Conservation (phyloP, 345 rosid genomes). For the Corchorus capsularis region DNA sequence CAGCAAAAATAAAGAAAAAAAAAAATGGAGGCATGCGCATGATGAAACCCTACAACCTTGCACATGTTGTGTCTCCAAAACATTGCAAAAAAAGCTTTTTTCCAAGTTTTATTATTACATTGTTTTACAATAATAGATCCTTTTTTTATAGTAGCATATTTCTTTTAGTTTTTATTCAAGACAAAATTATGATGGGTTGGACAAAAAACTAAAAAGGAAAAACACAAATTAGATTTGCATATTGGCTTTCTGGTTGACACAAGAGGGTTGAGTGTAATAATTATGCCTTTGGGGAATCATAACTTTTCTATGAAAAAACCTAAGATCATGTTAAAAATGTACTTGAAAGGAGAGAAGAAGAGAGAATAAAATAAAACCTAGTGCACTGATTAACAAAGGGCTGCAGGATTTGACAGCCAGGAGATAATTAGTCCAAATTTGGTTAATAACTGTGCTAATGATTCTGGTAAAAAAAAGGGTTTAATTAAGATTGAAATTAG, state of each 20-base stretch:
- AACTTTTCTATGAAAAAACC: constrained; percentile 16
- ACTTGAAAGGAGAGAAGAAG: constrained; percentile 14
- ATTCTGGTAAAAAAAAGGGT: constrained; percentile 23
- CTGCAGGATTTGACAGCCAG: constrained; percentile 16
- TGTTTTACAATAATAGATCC: background rate
- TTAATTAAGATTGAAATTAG: background rate
- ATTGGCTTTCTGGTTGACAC: constrained; percentile 30
- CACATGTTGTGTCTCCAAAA: constrained; percentile 45
- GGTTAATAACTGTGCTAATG: constrained; percentile 30
- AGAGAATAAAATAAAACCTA: background rate
- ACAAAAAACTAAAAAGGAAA: constrained; percentile 19
- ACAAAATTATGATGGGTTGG: constrained; percentile 26
- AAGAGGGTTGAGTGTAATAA: constrained; percentile 26
- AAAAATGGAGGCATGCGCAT: constrained; percentile 21
- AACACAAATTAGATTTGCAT: constrained; percentile 16
- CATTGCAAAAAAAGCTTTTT: constrained; percentile 8
- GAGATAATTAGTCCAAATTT: constrained; percentile 7
- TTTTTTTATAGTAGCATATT: background rate
- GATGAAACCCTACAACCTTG: constrained; percentile 26
- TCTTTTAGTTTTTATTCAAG: constrained; percentile 18
- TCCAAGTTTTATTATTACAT: background rate
- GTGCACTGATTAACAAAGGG: constrained; percentile 26
- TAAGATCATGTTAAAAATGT: constrained; percentile 21
- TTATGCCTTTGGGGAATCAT: constrained; percentile 26
- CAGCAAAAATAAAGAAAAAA: constrained; percentile 4